phyloP scores from a whole-genome alignment of 2,329 filamentous ascomycete species.

The Huntiella decipiens region DNA sequence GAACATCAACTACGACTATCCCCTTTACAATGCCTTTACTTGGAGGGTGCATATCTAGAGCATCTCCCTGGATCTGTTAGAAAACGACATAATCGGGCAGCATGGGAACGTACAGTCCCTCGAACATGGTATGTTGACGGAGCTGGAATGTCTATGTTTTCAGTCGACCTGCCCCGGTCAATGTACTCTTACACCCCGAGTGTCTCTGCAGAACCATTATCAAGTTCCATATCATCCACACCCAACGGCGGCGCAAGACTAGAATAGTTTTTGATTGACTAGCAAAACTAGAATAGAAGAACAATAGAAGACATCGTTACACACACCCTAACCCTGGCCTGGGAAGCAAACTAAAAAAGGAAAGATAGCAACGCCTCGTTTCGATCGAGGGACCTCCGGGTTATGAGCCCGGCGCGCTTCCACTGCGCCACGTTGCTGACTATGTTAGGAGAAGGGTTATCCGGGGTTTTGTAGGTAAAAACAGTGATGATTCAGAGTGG shows the following conservation, averaged over 20 bases:
- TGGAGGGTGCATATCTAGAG: background rate
- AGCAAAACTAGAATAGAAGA: too few relatives aligned
- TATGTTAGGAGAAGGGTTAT: background rate
- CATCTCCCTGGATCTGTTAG: background rate
- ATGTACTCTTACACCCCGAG: too few relatives aligned
- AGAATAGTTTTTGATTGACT: too few relatives aligned
- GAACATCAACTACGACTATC: slow-evolving; percentile 6
- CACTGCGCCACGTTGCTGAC: slow-evolving; percentile 12
- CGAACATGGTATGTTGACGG: slow-evolving; percentile 22
- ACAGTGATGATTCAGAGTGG: too few relatives aligned
- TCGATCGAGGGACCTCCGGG: slow-evolving; percentile 12
- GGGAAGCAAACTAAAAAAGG: background rate
- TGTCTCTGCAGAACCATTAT: too few relatives aligned
- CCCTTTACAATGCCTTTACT: background rate
- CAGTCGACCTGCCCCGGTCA: too few relatives aligned
- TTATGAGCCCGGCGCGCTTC: slow-evolving; percentile 12
- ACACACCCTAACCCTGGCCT: too few relatives aligned
- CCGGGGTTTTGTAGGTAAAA: too few relatives aligned
- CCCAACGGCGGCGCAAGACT: too few relatives aligned
- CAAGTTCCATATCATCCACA: too few relatives aligned
- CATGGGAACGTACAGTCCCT: slow-evolving; percentile 26
- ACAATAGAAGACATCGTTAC: too few relatives aligned
- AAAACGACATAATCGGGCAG: slow-evolving; percentile 5
- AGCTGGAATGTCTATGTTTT: too few relatives aligned
- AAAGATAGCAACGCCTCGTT: slow-evolving; percentile 11